Percentiles rank a stretch among this genome's conserved stretches.
phyloP scores from a whole-genome alignment of 2,329 filamentous ascomycete species.

The Bimuria novae-zelandiae region DNA sequence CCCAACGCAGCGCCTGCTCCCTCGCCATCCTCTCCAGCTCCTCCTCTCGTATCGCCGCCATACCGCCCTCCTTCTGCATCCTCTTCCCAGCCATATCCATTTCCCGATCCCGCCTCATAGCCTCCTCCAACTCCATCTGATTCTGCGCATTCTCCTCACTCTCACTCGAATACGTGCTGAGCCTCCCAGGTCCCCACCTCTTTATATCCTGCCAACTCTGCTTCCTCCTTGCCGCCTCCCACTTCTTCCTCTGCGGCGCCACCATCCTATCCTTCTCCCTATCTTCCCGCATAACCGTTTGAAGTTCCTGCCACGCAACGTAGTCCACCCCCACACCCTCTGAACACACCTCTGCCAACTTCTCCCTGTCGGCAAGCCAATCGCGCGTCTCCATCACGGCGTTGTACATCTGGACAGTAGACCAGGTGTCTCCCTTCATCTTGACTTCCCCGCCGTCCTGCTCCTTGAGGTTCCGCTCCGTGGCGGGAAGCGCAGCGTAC shows the following conservation, averaged over 20 bases:
- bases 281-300: neutral
- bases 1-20: neutral
- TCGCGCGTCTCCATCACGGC: neutral
- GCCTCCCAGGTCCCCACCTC: neutral
- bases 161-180: too few relatives aligned
- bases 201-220: neutral
- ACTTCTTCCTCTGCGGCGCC: neutral
- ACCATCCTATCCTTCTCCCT: neutral
- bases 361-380: neutral
- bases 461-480: neutral
- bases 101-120: neutral
- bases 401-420: neutral
- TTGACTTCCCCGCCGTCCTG: neutral
- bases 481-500: neutral
- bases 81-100: neutral
- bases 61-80: neutral
- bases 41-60: neutral
- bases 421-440: neutral
- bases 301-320: neutral
- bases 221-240: neutral
- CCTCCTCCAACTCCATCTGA: neutral
- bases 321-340: neutral
- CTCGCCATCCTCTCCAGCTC: neutral
- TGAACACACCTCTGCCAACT: neutral
- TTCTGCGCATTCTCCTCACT: neutral